Conservation (phyloP, 2,329 filamentous ascomycete genomes). For the Clonostachys solani region DNA sequence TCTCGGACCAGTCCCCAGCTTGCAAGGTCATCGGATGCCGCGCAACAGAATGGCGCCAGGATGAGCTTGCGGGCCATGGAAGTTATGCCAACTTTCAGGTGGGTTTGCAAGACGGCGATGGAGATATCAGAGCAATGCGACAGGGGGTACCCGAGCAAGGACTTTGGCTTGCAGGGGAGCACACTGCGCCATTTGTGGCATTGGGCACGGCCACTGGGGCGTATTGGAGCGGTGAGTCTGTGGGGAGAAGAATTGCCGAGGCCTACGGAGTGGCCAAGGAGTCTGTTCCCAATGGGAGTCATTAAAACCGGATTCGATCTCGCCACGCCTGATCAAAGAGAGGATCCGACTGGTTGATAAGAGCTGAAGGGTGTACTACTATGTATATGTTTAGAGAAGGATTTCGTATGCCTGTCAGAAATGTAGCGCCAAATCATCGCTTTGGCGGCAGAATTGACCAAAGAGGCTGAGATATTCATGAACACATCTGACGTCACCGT, state of each 20-base stretch:
- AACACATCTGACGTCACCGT: too few relatives aligned
- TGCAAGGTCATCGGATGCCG: slow-evolving; percentile 62
- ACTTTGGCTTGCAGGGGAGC: slow-evolving; percentile 85
- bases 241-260: slow-evolving; percentile 60
- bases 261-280: slow-evolving; percentile 35
- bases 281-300: neutral
- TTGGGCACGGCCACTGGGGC: slow-evolving; percentile 86
- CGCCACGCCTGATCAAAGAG: neutral
- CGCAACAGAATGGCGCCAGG: slow-evolving; percentile 73
- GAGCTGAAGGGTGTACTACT: too few relatives aligned
- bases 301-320: too few relatives aligned
- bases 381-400: too few relatives aligned
- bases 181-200: slow-evolving; percentile 85
- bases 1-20: slow-evolving; percentile 40
- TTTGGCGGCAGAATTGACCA: too few relatives aligned
- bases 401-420: too few relatives aligned
- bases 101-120: slow-evolving; percentile 65
- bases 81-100: slow-evolving; percentile 84
- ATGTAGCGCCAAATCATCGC: too few relatives aligned
- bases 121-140: slow-evolving; percentile 64
- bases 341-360: neutral
- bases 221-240: slow-evolving; percentile 84
- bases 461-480: too few relatives aligned
- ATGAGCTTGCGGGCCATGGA: slow-evolving; percentile 76
- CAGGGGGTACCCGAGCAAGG: slow-evolving; percentile 61